Base-by-base conservation (phyloP, 148 eudicot genomes). In the Cornus kousa region DNA sequence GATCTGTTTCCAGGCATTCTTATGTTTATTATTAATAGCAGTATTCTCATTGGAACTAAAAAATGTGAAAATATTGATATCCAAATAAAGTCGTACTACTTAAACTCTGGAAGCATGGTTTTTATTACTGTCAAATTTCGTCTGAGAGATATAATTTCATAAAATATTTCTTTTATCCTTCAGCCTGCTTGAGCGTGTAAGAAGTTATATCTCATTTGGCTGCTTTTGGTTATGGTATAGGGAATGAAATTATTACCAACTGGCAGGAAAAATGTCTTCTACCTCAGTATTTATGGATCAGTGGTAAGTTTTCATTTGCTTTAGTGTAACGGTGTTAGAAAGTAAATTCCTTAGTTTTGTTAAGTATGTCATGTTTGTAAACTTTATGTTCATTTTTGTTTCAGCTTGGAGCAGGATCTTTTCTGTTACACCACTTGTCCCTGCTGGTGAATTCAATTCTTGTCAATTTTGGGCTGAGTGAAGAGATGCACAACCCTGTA, bases 401-500 rank as follows among this genome's bases (percentile, higher is more conserved):
- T 79, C 88, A 96, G 99, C 75, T 88, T 84, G 98, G 99, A 74
- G 97, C 91, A 77, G 98, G 98, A 70, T 90, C 95, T 17, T 93
- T 82, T 82, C 80, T 93, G 14, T 74, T 93, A 33, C 94, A 87
- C 77, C 86, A 94, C 16, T 87, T 93, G 70, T 90, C 98, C 22
- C 67, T 82, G 78, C 68, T 91, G 76, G 89, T 93, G 73, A 96
- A 93, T 81, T 93, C 97, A 28, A 83, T 96, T 82, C 92, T 96
- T 19, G 80, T 84, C 64, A 96, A 86, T 81, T 91, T 96, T 83
- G 99, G 98, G 74, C 81, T 96, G 78, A 85, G 92, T 74, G 91
- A 96, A 82, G 99, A 96, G 89, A 86, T 96, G 98, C 94, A 92
- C 80, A 93, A 87, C 84, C 97, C 98, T 14, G 98, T 93, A 88